Percentiles rank a stretch among this genome's conserved stretches.
phyloP scores from a whole-genome alignment of 768 basidiomycete species.

The Tephrocybe sp. region DNA sequence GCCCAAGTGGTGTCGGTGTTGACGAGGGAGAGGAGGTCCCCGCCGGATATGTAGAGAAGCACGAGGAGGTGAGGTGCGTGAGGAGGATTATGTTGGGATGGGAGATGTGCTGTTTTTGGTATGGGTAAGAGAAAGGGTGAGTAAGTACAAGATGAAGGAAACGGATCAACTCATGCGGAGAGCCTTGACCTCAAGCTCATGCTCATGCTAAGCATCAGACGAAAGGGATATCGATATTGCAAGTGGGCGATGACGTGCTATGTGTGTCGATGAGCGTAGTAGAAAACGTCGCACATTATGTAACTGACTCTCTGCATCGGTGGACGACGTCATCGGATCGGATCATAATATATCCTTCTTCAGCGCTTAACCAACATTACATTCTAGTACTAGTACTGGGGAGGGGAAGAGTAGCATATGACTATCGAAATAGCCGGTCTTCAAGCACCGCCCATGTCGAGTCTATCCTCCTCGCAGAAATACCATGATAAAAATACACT shows the following conservation, averaged over 20 bases:
- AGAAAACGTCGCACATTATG: too few relatives aligned
- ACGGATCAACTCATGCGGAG: too few relatives aligned
- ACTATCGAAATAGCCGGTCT: too few relatives aligned
- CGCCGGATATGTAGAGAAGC: conserved; percentile 72
- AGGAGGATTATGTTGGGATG: conserved; percentile 79
- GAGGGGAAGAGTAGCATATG: too few relatives aligned
- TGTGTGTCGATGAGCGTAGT: too few relatives aligned
- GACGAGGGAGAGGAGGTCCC: conserved; percentile 78
- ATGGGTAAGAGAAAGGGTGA: too few relatives aligned
- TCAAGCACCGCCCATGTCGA: background rate
- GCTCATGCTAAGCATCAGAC: background rate
- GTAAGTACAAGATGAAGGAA: too few relatives aligned
- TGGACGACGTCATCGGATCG: too few relatives aligned
- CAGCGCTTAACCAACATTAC: too few relatives aligned
- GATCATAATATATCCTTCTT: too few relatives aligned
- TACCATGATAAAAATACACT: background rate
- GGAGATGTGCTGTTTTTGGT: conserved; percentile 80
- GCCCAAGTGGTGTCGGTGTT: conserved; percentile 50
- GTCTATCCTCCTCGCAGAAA: background rate
- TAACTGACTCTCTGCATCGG: too few relatives aligned
- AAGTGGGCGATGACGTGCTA: background rate
- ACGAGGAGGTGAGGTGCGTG: conserved; percentile 74
- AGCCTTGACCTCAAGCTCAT: conserved; percentile 77
- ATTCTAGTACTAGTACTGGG: too few relatives aligned
- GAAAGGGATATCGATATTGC: conserved; percentile 12